These are phyloP conservation scores for Salvia miltiorrhiza DNA, from an alignment of 257 asterid species.

Conservation along the genomic window DNA sequence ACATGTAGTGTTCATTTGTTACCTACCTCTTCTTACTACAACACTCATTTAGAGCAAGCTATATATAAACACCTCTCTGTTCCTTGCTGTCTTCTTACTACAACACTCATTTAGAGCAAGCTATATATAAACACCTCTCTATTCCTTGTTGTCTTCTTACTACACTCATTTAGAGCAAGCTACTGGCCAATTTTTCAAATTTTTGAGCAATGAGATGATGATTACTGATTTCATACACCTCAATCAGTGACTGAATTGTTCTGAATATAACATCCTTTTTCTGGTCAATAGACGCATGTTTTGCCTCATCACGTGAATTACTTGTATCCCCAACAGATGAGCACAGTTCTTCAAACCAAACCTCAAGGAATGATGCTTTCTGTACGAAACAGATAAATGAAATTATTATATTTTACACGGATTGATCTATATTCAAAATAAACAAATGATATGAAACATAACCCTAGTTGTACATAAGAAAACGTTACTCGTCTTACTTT, in stretches of 20 bases:
- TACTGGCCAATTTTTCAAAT: slow-evolving; percentile 43
- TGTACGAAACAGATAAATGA: slow-evolving; percentile 19
- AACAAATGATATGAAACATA: neutral
- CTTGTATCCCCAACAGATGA: slow-evolving; percentile 51
- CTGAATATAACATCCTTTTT: slow-evolving; percentile 56
- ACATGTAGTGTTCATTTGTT: too few relatives aligned
- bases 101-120: too few relatives aligned
- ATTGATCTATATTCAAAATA: neutral
- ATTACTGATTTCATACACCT: slow-evolving; percentile 53
- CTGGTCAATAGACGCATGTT: slow-evolving; percentile 38
- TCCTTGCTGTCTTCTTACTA: too few relatives aligned
- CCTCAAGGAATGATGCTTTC: slow-evolving; percentile 80
- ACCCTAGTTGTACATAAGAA: neutral
- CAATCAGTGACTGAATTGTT: slow-evolving; percentile 53
- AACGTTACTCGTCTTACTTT: slow-evolving; percentile 47
- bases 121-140: too few relatives aligned
- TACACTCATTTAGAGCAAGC: slow-evolving; percentile 26
- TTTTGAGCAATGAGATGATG: slow-evolving; percentile 43
- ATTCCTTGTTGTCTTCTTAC: too few relatives aligned
- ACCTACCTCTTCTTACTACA: too few relatives aligned
- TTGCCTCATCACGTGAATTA: slow-evolving; percentile 34
- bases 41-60: too few relatives aligned
- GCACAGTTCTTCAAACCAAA: slow-evolving; percentile 68
- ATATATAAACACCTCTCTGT: too few relatives aligned
- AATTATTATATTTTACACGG: neutral